Conservation (phyloP, 495 filamentous ascomycete species). For the Copromyces sp. region DNA sequence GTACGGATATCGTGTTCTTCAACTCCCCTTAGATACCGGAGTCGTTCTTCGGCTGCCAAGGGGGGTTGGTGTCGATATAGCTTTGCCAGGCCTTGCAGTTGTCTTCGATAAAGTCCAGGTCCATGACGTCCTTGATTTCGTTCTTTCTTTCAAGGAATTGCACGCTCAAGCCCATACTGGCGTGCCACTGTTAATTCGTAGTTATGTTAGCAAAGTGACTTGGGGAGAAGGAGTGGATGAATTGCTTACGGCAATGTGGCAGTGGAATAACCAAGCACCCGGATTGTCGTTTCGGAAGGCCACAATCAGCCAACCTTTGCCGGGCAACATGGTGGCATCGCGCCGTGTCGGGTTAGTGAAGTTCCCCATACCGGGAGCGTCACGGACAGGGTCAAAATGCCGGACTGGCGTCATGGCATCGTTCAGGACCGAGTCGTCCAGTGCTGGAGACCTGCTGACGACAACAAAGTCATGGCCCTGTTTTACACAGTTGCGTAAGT, state of each 20-base stretch:
- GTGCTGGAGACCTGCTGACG: slow-evolving; percentile 26
- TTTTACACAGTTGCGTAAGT: slow-evolving; percentile 28
- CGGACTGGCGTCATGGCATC: not conserved
- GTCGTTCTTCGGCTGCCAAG: not conserved
- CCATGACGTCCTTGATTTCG: slow-evolving; percentile 5
- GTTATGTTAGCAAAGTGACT: not conserved
- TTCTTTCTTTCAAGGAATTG: slow-evolving; percentile 33
- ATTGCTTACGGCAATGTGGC: slow-evolving; percentile 33
- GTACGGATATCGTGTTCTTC: not conserved
- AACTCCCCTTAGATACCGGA: not conserved
- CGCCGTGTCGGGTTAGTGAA: slow-evolving; percentile 21
- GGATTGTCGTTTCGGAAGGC: slow-evolving; percentile 44
- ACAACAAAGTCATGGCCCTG: slow-evolving; percentile 12
- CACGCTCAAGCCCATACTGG: slow-evolving; percentile 32
- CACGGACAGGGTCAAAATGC: slow-evolving; percentile 16
- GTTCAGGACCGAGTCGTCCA: slow-evolving; percentile 36
- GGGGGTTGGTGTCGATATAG: not conserved
- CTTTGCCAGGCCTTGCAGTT: slow-evolving; percentile 12
- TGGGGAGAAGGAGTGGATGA: not conserved
- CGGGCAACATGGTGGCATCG: slow-evolving; percentile 35
- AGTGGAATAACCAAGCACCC: slow-evolving; percentile 45
- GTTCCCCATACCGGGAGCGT: slow-evolving; percentile 18
- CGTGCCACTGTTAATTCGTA: slow-evolving; percentile 24
- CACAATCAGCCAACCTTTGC: slow-evolving; percentile 33
- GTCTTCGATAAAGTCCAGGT: slow-evolving; percentile 1